phyloP scores from a whole-genome alignment of 306 rosid genomes.

The Lagenaria siceraria region DNA sequence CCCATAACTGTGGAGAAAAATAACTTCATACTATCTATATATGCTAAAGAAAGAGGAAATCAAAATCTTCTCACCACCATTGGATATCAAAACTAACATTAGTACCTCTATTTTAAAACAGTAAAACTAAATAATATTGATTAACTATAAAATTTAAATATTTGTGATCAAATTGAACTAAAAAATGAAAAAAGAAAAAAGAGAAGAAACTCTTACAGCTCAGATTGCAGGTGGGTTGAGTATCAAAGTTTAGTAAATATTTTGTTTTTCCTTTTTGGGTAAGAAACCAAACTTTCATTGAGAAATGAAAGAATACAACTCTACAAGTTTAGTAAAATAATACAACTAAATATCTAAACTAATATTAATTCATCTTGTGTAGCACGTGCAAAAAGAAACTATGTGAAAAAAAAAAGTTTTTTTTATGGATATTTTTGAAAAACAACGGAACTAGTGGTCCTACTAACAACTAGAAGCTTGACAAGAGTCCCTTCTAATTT shows the following conservation, averaged over 20 bases:
- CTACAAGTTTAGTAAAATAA: neutral
- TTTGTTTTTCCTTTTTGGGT: neutral
- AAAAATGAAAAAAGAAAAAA: too few species aligned
- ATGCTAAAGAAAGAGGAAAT: neutral
- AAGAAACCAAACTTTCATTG: neutral
- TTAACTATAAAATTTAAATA: neutral
- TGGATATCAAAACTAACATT: neutral
- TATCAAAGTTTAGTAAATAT: neutral
- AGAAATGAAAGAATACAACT: neutral
- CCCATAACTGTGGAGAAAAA: neutral
- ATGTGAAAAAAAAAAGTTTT: neutral
- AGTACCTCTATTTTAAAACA: neutral
- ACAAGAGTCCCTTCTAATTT: neutral
- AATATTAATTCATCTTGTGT: neutral
- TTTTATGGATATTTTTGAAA: neutral
- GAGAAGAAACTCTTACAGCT: neutral
- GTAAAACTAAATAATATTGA: neutral
- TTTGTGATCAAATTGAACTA: neutral
- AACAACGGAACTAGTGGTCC: neutral
- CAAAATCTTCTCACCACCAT: neutral
- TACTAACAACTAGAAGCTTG: neutral
- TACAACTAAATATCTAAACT: neutral
- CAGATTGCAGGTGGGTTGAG: neutral
- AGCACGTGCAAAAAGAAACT: neutral
- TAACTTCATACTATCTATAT: neutral